Evolutionary conservation across 495 filamentous ascomycete genomes (phyloP).

Genomic region (Xanthoparmelia taractica): DNA sequence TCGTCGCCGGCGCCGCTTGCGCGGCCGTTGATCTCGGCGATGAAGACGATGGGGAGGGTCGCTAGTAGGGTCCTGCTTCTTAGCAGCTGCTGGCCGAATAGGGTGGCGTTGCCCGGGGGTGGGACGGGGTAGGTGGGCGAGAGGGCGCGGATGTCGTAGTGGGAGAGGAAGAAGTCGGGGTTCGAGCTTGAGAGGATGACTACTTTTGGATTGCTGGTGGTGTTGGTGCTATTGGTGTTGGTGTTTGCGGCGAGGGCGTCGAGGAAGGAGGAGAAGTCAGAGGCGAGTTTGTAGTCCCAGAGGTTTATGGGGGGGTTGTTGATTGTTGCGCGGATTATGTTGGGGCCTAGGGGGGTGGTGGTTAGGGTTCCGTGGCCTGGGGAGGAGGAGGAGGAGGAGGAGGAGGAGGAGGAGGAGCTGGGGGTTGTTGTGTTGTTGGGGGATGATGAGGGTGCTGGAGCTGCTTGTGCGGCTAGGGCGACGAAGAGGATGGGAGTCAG

Average conservation of each 20-base stretch:
- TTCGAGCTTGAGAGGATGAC: constrained; percentile 25
- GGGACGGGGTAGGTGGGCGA: neutral
- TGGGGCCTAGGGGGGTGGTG: neutral
- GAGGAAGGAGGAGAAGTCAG: constrained; percentile 11
- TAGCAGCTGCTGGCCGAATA: neutral
- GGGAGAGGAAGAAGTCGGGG: constrained; percentile 25
- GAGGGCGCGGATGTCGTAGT: constrained; percentile 4
- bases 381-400: neutral
- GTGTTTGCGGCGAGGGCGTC: neutral
- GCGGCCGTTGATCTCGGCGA: constrained; percentile 29
- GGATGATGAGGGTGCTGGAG: no score
- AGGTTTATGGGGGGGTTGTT: constrained; percentile 18
- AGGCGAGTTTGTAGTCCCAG: constrained; percentile 7
- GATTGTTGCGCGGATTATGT: constrained; percentile 13
- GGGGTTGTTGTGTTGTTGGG: no score
- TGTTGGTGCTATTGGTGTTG: neutral
- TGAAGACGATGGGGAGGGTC: constrained; percentile 25
- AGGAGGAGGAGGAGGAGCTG: no score
- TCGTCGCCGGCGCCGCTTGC: constrained; percentile 27
- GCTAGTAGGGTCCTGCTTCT: constrained; percentile 4
- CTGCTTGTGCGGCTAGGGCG: neutral
- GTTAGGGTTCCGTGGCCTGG: constrained; percentile 3
- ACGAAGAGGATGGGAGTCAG: neutral
- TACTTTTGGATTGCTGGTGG: constrained; percentile 21
- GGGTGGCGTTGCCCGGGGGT: neutral